Conservation (phyloP, 73 alveolate genomes). For the Breviolum minutum region DNA sequence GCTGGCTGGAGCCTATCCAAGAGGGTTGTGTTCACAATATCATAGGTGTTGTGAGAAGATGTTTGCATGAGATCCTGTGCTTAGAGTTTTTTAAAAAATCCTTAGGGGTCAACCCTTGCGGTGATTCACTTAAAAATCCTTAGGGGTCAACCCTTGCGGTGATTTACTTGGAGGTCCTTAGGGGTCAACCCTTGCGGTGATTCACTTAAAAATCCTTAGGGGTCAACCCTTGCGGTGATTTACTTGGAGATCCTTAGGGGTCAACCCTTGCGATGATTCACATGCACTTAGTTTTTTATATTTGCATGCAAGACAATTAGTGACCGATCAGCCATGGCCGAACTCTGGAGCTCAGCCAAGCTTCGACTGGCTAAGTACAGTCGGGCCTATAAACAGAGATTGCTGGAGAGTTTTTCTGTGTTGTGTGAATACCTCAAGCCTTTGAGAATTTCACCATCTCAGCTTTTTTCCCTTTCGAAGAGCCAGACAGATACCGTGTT, state of each 20-base stretch:
- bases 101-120: not conserved
- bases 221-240: not conserved
- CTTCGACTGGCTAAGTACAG: not conserved
- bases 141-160: too few species aligned
- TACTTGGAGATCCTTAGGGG: too few species aligned
- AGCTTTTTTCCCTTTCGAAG: too few species aligned
- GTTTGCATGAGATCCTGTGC: not conserved
- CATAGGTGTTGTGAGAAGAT: not conserved
- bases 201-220: not conserved
- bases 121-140: too few species aligned
- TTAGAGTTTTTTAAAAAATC: not conserved
- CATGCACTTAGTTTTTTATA: too few species aligned
- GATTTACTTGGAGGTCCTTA: too few species aligned
- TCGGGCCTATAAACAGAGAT: not conserved
- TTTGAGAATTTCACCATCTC: not conserved
- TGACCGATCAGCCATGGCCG: too few species aligned
- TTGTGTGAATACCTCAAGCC: not conserved
- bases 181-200: too few species aligned
- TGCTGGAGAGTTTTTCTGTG: not conserved
- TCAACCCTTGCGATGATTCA: too few species aligned
- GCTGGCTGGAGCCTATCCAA: conserved; percentile 4
- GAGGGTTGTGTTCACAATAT: not conserved
- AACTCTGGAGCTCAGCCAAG: too few species aligned
- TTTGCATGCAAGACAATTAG: too few species aligned
- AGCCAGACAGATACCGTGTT: too few species aligned